A percentile compares a stretch with the other conserved stretches of the same genome.
phyloP scores from a whole-genome alignment of 2,329 filamentous ascomycete species.

The Plenodomus lindquistii region DNA sequence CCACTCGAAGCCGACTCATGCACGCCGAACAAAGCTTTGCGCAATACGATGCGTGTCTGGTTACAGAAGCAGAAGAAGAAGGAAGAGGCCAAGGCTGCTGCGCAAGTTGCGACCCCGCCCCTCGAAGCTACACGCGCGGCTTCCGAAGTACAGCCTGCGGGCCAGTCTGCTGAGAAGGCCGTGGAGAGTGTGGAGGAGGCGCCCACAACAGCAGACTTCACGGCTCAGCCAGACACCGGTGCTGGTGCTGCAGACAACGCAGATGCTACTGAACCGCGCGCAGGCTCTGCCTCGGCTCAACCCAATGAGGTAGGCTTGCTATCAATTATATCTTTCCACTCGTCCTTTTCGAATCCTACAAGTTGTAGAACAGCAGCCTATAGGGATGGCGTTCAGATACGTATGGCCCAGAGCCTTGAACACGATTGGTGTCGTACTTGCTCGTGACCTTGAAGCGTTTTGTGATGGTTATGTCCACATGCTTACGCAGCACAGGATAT shows the following conservation, averaged over 20 bases:
- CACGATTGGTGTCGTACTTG: constrained; percentile 23
- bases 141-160: constrained; percentile 23
- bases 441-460: constrained; percentile 19
- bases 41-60: constrained; percentile 90
- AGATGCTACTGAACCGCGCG: constrained; percentile 15
- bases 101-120: constrained; percentile 33
- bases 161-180: constrained; percentile 29
- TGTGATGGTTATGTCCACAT: background rate
- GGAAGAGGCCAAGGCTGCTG: constrained; percentile 40
- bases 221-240: constrained; percentile 6
- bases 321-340: constrained; percentile 2
- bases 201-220: constrained; percentile 13
- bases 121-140: constrained; percentile 23
- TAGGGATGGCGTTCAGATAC: background rate
- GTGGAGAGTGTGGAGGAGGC: constrained; percentile 35
- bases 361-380: too few relatives aligned
- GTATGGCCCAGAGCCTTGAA: constrained; percentile 21
- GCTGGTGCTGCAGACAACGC: constrained; percentile 13
- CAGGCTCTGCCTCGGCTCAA: constrained; percentile 22
- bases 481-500: constrained; percentile 22
- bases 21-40: constrained; percentile 85
- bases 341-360: background rate
- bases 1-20: constrained; percentile 86
- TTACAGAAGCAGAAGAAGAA: constrained; percentile 83
- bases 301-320: constrained; percentile 31